phyloP scores from a whole-genome alignment of 768 basidiomycete genomes.

The Leccinum subtestaceum region DNA sequence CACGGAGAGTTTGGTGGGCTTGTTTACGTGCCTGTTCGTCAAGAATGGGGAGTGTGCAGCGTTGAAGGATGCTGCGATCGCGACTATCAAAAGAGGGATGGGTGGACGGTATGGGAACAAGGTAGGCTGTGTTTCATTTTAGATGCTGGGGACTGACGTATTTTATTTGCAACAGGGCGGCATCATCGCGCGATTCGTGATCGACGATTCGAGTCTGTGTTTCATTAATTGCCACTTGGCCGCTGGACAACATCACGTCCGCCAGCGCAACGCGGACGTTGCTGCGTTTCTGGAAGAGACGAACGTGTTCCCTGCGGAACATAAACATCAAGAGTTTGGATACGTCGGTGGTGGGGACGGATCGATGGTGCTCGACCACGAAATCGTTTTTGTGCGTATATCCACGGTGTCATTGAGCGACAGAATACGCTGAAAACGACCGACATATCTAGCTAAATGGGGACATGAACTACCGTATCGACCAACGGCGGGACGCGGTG shows the following conservation, averaged over 20 bases:
- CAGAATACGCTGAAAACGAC: background rate
- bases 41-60: conserved; percentile 59
- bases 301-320: conserved; percentile 53
- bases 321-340: conserved; percentile 53
- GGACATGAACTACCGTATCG: conserved; percentile 97
- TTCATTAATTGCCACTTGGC: conserved; percentile 97
- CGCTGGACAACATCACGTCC: conserved; percentile 84
- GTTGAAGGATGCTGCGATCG: conserved; percentile 69
- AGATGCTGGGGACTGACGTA: background rate
- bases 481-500: conserved; percentile 84
- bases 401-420: background rate
- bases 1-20: conserved; percentile 86
- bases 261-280: conserved; percentile 83
- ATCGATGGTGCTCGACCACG: conserved; percentile 90
- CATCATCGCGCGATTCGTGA: conserved; percentile 82
- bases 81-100: conserved; percentile 89
- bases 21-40: conserved; percentile 75
- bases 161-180: conserved; percentile 58
- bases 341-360: conserved; percentile 93
- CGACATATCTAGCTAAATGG: conserved; percentile 66
- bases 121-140: conserved; percentile 43
- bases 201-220: conserved; percentile 92
- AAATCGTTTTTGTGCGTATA: conserved; percentile 73
- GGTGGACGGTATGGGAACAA: conserved; percentile 94
- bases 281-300: conserved; percentile 85